Evolutionary conservation across 2,329 filamentous ascomycete genomes (phyloP), one percentile per base, ranked within the genome.

Genomic region (Westerdykella aurantiaca): DNA sequence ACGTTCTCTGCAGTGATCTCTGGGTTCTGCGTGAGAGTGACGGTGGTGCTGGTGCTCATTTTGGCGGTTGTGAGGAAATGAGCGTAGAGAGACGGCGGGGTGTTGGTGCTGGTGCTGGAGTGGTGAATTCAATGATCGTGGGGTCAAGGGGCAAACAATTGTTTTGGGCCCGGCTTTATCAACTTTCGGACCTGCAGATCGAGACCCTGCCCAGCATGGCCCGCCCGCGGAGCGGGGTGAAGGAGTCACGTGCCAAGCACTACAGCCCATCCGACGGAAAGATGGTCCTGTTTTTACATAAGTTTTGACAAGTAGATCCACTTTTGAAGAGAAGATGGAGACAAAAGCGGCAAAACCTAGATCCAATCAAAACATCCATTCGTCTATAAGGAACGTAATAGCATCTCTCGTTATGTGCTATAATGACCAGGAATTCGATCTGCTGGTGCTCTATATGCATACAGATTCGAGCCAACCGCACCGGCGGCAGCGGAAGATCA

Each of bases 1-100:
- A 98, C 88, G 61, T 86, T 88, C 58, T 93, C 82, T 14, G 89
- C 88, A 41, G 88, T 95, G 63, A 94, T 88, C 44, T 79, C 75
- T 61, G 81, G 75, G 34, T 75, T 60, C 41, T 60, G 54, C n/a
- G 60, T 61, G 39, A 60, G 50, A 5, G 25, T 29, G 25, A 29
- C 25, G 11, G 25, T 29, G 6, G 52, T 48, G 14, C 58, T 66
- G 31, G 58, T 49, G 45, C 58, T 64, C 64, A 68, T 68, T 35
- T 35, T 18, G 33, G 7, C 33, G 33, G 33, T 11, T 9, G 33
- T 18, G 33, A 35, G 13, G 25, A 29, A 12, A 29, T 4, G 9
- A 29, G 25, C 25, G 25, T 21, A 21, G 25, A 12, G 25, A 12
- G 25, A 29, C 7, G 25, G 7, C 9, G 25, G 25, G 10, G 23